Evolutionary conservation across 2,329 filamentous ascomycete genomes (phyloP).

Genomic region (Cladosporium cucumerinum): DNA sequence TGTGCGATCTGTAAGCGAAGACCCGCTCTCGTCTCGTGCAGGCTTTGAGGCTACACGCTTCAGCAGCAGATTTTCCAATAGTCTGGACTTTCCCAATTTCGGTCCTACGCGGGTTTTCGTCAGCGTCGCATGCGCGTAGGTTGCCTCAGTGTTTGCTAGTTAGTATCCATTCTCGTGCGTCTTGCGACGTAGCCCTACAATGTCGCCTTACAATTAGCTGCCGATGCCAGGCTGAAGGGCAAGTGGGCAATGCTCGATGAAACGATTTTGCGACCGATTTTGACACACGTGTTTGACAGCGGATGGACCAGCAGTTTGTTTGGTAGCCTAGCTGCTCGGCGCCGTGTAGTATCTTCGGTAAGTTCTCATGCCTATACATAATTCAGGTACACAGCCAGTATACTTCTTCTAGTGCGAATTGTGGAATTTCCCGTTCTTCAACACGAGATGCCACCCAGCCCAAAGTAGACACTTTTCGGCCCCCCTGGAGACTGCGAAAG

Average conservation of each 20-base stretch:
- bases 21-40: constrained; percentile 1
- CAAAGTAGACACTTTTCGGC: not conserved
- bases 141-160: not conserved
- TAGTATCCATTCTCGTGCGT: not conserved
- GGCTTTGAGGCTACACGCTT: not conserved
- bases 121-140: constrained; percentile 1
- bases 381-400: not conserved
- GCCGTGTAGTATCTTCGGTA: not conserved
- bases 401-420: not conserved
- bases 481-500: not conserved
- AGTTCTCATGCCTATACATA: not conserved
- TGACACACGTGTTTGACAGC: not conserved
- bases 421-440: not conserved
- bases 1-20: not conserved
- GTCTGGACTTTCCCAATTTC: not conserved
- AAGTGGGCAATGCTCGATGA: not conserved
- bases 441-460: not conserved
- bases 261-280: not conserved
- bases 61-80: not conserved
- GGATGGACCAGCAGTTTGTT: not conserved
- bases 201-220: not conserved
- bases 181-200: not conserved
- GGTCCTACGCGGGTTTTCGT: not conserved
- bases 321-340: not conserved
- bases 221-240: not conserved